Evolutionary conservation across 1,139 yeast genomes (phyloP).

Genomic region (Hansenula lynferdii): DNA sequence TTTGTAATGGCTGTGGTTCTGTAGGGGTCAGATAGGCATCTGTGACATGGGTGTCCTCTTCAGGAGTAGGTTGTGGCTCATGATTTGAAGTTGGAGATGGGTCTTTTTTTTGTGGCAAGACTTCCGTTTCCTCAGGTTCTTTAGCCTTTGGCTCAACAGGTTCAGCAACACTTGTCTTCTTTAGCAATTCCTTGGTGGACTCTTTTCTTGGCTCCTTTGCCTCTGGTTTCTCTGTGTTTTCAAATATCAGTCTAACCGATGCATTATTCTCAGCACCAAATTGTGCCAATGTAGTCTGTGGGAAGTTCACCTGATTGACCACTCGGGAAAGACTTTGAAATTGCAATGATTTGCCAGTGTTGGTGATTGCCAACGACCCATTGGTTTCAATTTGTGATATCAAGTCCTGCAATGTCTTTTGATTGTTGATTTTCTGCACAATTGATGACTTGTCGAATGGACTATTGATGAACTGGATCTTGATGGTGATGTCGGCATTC

Average conservation of each 20-base stretch:
- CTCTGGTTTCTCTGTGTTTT: neutral
- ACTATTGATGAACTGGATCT: constrained; percentile 19
- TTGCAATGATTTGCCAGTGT: constrained; percentile 6
- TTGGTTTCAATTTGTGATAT: constrained; percentile 8
- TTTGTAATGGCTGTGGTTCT: neutral
- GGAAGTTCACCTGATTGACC: constrained; percentile 11
- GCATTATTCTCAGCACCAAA: constrained; percentile 21
- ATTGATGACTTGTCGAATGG: constrained; percentile 11
- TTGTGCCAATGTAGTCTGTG: constrained; percentile 7
- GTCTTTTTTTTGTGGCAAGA: neutral
- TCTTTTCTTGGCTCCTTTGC: no score
- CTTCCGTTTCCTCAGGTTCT: neutral
- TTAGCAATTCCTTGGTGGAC: no score
- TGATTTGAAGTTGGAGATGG: neutral
- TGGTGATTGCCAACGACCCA: constrained; percentile 3
- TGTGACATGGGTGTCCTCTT: neutral
- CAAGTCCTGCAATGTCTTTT: constrained; percentile 7
- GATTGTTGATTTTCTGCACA: constrained; percentile 13
- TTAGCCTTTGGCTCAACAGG: neutral
- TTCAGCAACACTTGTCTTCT: no score
- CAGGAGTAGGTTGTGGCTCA: neutral
- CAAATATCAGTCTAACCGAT: constrained; percentile 15
- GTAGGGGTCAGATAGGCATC: neutral
- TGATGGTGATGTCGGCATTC: constrained; percentile 13
- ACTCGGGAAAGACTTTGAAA: constrained; percentile 16